A percentile compares a stretch with the other conserved stretches of the same genome.
These are phyloP conservation scores for Sarocladiaceae sp. DNA, from an alignment of 2,329 filamentous ascomycete species.

Conservation along the genomic window DNA sequence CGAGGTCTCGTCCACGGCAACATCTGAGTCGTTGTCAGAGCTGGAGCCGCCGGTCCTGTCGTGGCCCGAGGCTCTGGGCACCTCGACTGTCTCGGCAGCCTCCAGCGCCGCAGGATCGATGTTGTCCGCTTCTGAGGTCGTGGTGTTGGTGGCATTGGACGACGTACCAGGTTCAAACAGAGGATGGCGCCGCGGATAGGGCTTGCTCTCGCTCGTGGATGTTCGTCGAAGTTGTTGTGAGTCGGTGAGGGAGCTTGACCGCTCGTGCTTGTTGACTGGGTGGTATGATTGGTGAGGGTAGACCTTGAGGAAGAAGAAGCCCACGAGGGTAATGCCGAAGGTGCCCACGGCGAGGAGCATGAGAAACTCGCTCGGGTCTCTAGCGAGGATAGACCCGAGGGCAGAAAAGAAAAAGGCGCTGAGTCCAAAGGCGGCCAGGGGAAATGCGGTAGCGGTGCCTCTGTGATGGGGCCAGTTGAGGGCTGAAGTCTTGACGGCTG, in stretches of 20 bases:
- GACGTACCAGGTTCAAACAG: constrained; percentile 62
- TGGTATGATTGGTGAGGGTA: constrained; percentile 55
- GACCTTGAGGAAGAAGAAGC: constrained; percentile 81
- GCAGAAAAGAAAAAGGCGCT: constrained; percentile 95
- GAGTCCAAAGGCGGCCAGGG: constrained; percentile 84
- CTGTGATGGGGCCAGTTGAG: constrained; percentile 88
- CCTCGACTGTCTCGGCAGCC: neutral
- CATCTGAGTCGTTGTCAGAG: constrained; percentile 14
- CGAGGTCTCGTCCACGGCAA: constrained; percentile 64
- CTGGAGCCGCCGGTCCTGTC: neutral
- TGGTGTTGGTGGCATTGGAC: constrained; percentile 24
- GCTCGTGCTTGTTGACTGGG: constrained; percentile 41
- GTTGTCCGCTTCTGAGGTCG: constrained; percentile 16
- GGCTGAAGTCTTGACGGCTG: constrained; percentile 78
- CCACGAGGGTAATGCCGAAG: constrained; percentile 63
- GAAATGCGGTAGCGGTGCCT: constrained; percentile 90
- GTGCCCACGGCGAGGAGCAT: constrained; percentile 76
- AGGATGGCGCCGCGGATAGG: constrained; percentile 29
- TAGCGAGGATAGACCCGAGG: constrained; percentile 71
- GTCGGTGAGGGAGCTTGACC: constrained; percentile 16
- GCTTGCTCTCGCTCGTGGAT: constrained; percentile 36
- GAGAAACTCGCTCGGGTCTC: constrained; percentile 75
- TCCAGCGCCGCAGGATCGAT: constrained; percentile 6
- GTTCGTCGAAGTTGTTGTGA: constrained; percentile 34
- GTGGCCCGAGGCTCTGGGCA: neutral